A percentile compares a stretch with the other conserved stretches of the same genome.
Conservation (phyloP, 108 stramenopile species). For the Epithemia pelagica region DNA sequence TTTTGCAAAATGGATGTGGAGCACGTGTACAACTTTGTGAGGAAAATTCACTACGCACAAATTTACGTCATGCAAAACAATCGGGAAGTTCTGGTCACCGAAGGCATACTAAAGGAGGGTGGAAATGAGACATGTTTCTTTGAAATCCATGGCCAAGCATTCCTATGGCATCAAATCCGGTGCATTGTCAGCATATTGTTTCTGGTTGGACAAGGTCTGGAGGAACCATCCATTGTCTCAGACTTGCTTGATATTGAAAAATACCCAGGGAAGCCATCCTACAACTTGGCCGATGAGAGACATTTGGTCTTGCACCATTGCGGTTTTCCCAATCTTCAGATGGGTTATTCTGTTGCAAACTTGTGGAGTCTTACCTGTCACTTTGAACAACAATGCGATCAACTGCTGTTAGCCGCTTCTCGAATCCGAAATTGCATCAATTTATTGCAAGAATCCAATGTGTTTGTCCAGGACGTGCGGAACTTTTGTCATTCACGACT, state of each 20-base stretch:
- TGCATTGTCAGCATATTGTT: constrained; percentile 92
- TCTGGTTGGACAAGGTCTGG: constrained; percentile 83
- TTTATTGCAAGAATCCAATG: constrained; percentile 27
- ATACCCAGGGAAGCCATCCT: constrained; percentile 90
- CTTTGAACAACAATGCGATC: constrained; percentile 72
- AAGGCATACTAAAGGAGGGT: too few species aligned
- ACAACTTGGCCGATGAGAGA: constrained; percentile 83
- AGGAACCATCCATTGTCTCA: constrained; percentile 67
- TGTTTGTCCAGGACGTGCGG: constrained; percentile 40
- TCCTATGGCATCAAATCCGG: constrained; percentile 98
- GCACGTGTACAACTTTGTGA: constrained; percentile 86
- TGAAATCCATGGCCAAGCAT: constrained; percentile 89
- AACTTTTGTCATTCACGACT: constrained; percentile 40
- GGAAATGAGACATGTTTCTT: constrained; percentile 33
- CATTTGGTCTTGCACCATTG: constrained; percentile 92
- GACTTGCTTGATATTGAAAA: constrained; percentile 78
- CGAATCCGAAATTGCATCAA: constrained; percentile 60
- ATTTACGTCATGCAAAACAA: constrained; percentile 24
- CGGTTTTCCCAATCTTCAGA: constrained; percentile 55
- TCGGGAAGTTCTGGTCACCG: too few species aligned
- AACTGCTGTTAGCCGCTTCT: constrained; percentile 53
- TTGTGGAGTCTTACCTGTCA: constrained; percentile 61
- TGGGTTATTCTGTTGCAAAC: constrained; percentile 66
- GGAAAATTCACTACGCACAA: constrained; percentile 51
- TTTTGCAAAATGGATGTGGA: constrained; percentile 97